Base-by-base conservation (phyloP, 179 eudicot species). In the Corrigiola litoralis region DNA sequence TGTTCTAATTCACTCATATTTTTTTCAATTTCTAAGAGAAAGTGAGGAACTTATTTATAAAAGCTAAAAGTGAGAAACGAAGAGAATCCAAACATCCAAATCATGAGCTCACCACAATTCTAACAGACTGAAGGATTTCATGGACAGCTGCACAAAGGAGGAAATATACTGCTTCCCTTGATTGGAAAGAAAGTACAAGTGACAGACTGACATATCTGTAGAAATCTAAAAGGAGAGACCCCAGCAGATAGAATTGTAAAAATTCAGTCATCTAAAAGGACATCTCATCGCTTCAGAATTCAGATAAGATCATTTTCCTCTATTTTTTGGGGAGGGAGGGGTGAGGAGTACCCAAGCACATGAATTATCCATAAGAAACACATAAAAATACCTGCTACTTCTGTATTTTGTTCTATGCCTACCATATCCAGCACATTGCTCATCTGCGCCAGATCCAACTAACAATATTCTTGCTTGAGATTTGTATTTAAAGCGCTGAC, bases 391-490 rank as follows among this genome's bases (percentile, higher is more conserved):
- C 99, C 99, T 83, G 87, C 80, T 81, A 57, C 63, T 78, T 81
- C 82, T 85, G 72, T 80, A 94, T 71, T 91, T 94, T 71, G 99
- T 94, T 68, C 76, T 86, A 77, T 94, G 97, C 63, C 99, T 79
- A 25, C 99, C 97, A 81, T 94, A 94, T 59, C 99, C 99, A 59
- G 99, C 99, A 84, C 99, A 94, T 74, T 94, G 99, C 81, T 94
- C 99, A 69, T 90, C 99, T 33, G 99, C 99, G 54, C 99, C 99
- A 70, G 99, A 83, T 49, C 99, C 99, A 76, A 94, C 97, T 36
- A 94, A 85, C 40, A 94, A 83, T 79, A 94, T 86, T 78, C 86
- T 84, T 74, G 97, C 87, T 67, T 80, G 74, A 52, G 99, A 94
- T 69, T 85, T 88, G 80, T 84, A 86, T 44, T 62, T 72, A 58